A percentile compares a stretch with the other conserved stretches of the same genome.
phyloP scores from a whole-genome alignment of 2,329 filamentous ascomycete species.

The Nemania diffusa region DNA sequence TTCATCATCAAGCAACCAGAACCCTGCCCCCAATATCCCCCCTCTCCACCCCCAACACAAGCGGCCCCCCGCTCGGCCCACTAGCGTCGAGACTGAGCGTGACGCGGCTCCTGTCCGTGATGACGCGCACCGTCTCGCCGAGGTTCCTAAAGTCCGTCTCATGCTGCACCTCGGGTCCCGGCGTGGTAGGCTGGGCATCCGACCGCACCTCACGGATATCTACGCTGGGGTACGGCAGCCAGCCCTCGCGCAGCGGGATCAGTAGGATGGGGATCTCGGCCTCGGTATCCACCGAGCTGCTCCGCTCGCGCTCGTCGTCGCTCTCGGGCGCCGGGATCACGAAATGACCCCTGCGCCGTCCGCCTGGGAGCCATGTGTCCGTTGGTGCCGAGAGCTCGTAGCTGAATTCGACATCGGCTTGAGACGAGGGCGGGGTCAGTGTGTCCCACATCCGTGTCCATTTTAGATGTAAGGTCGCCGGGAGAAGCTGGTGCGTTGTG shows the following conservation, averaged over 20 bases:
- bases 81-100: constrained; percentile 78
- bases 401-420: constrained; percentile 73
- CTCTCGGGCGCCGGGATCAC: constrained; percentile 59
- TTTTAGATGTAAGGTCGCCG: constrained; percentile 69
- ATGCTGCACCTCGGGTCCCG: constrained; percentile 59
- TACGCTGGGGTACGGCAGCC: constrained; percentile 79
- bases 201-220: constrained; percentile 75
- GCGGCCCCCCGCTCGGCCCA: constrained; percentile 71
- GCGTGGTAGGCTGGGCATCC: constrained; percentile 24
- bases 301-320: constrained; percentile 37
- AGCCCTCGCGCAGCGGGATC: constrained; percentile 82
- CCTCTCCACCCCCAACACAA: constrained; percentile 72
- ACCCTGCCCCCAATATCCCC: constrained; percentile 38
- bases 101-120: constrained; percentile 75
- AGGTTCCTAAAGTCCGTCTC: constrained; percentile 85
- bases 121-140: constrained; percentile 79
- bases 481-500: constrained; percentile 72
- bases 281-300: constrained; percentile 60
- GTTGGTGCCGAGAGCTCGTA: constrained; percentile 81
- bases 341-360: constrained; percentile 82
- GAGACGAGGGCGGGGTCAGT: constrained; percentile 47
- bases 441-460: constrained; percentile 74
- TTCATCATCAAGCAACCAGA: constrained; percentile 33
- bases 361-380: constrained; percentile 87
- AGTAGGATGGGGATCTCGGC: constrained; percentile 76